phyloP scores from a whole-genome alignment of 352 stramenopile genomes.

The Thalassiosira mediterranea region DNA sequence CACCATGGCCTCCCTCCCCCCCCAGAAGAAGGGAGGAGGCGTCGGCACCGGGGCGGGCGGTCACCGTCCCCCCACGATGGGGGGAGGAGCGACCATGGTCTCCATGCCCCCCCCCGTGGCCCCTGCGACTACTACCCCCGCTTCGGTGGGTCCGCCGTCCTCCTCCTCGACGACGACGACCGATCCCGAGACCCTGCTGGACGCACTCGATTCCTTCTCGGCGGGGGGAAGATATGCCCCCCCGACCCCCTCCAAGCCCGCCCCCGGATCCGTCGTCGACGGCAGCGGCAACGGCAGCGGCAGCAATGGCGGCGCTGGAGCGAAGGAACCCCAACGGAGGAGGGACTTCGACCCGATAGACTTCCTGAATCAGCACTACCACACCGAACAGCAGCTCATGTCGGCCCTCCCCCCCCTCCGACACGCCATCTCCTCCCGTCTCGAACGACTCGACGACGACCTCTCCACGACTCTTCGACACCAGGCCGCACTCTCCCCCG shows the following conservation, averaged over 20 bases:
- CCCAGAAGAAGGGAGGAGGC: background rate
- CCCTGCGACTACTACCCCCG: background rate
- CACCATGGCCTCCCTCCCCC: background rate
- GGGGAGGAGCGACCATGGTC: background rate
- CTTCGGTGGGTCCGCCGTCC: background rate
- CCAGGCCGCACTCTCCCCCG: constrained; percentile 64
- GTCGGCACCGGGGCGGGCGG: no score
- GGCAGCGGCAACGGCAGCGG: background rate
- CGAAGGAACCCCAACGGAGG: background rate
- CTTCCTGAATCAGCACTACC: constrained; percentile 81
- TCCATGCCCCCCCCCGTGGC: background rate
- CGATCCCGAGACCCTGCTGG: constrained; percentile 3
- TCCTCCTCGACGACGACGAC: background rate
- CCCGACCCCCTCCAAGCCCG: background rate
- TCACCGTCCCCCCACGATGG: no score
- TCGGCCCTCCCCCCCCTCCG: constrained; percentile 66
- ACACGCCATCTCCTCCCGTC: constrained; percentile 62
- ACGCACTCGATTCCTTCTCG: constrained; percentile 8
- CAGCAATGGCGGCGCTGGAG: background rate
- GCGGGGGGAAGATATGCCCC: background rate
- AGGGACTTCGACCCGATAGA: constrained; percentile 70
- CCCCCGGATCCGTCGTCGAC: background rate
- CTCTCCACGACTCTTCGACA: constrained; percentile 73
- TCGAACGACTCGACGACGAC: constrained; percentile 68
- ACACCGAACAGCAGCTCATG: constrained; percentile 68